Evolutionary conservation across 2,329 filamentous ascomycete species (phyloP).

Genomic region (Paraconiothyrium brasiliense): DNA sequence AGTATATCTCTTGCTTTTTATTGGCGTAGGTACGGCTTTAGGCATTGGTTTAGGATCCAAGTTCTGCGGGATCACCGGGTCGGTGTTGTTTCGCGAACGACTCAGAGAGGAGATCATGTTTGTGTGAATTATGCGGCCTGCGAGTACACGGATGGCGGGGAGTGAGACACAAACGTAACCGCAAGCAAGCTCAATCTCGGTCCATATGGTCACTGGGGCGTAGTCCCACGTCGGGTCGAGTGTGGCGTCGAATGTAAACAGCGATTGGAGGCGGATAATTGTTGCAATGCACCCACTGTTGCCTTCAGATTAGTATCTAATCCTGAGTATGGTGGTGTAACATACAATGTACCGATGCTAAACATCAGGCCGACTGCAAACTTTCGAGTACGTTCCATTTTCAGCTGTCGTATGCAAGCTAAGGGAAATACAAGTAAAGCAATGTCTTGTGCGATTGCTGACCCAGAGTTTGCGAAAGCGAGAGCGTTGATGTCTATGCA

Average conservation of each 20-base stretch:
- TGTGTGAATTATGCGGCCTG: conserved; percentile 20
- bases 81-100: conserved; percentile 6
- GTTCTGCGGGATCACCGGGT: neutral
- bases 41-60: neutral
- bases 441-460: conserved; percentile 32
- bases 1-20: neutral
- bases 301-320: neutral
- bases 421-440: conserved; percentile 37
- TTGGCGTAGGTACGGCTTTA: neutral
- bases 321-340: neutral
- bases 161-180: conserved; percentile 28
- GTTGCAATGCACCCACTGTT: conserved; percentile 28
- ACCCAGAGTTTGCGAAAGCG: conserved; percentile 30
- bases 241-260: conserved; percentile 30
- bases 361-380: conserved; percentile 35
- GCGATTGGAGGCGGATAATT: conserved; percentile 31
- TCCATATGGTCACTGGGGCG: conserved; percentile 33
- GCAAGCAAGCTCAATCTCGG: conserved; percentile 28
- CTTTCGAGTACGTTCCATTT: conserved; percentile 30
- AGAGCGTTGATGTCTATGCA: conserved; percentile 32
- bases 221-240: conserved; percentile 37
- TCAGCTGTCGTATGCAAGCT: conserved; percentile 25
- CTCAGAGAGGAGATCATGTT: conserved; percentile 12
- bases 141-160: conserved; percentile 29
- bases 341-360: conserved; percentile 29